Percentiles rank a stretch among this genome's conserved stretches.
These are phyloP conservation scores for Sporopachydermia cereana DNA, from an alignment of 1,139 yeast genomes.

Conservation along the genomic window DNA sequence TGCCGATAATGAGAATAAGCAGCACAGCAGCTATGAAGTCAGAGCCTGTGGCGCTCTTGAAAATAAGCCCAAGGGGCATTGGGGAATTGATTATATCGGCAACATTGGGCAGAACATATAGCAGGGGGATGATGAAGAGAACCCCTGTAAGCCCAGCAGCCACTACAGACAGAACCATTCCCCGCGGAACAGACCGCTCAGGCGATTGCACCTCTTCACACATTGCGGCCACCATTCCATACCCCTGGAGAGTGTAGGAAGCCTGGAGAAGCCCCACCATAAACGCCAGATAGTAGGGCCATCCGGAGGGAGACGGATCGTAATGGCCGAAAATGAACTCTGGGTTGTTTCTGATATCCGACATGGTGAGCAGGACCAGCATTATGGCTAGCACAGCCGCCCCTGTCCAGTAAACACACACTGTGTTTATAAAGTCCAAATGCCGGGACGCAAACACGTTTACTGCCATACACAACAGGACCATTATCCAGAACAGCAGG, in stretches of 20 bases:
- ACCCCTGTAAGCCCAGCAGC: slow-evolving; percentile 58
- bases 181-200: slow-evolving; percentile 67
- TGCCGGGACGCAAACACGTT: slow-evolving; percentile 48
- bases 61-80: slow-evolving; percentile 46
- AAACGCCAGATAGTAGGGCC: slow-evolving; percentile 53
- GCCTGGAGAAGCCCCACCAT: slow-evolving; percentile 69
- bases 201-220: slow-evolving; percentile 75
- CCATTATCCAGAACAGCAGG: slow-evolving; percentile 40
- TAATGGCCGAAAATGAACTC: slow-evolving; percentile 53
- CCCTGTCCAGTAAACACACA: slow-evolving; percentile 64
- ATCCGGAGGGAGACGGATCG: slow-evolving; percentile 61
- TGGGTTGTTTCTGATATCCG: slow-evolving; percentile 49
- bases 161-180: slow-evolving; percentile 54
- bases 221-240: slow-evolving; percentile 71
- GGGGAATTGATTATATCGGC: slow-evolving; percentile 52
- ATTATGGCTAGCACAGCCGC: slow-evolving; percentile 53
- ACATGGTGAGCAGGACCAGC: background rate
- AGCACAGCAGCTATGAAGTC: slow-evolving; percentile 55
- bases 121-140: slow-evolving; percentile 57
- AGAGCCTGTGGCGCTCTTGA: slow-evolving; percentile 59
- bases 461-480: slow-evolving; percentile 48
- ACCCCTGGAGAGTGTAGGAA: slow-evolving; percentile 70
- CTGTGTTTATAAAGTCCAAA: slow-evolving; percentile 50
- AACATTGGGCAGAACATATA: slow-evolving; percentile 61
- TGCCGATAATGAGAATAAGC: slow-evolving; percentile 55